These are phyloP conservation scores for Coprinopsis cinerea DNA, from an alignment of 768 basidiomycete species.

Conservation along the genomic window DNA sequence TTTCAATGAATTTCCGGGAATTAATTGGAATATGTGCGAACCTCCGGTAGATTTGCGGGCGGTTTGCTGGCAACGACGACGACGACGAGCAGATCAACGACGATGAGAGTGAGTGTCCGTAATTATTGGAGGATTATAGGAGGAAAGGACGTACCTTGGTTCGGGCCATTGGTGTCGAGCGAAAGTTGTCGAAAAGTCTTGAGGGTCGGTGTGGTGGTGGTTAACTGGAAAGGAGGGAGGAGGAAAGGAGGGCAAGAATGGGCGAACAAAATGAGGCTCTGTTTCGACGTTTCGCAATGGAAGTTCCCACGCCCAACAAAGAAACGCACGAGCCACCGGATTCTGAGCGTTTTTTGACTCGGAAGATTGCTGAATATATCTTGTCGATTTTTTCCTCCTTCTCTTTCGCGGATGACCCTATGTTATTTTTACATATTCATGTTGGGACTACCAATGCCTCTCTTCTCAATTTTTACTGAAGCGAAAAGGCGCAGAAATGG, in stretches of 20 bases:
- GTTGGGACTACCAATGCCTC: not conserved
- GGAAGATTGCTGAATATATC: slow-evolving; percentile 40
- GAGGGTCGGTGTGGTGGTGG: slow-evolving; percentile 24
- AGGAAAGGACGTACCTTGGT: slow-evolving; percentile 58
- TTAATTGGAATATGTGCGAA: slow-evolving; percentile 29
- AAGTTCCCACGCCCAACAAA: slow-evolving; percentile 43
- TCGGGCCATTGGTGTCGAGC: slow-evolving; percentile 62
- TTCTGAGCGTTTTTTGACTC: slow-evolving; percentile 43
- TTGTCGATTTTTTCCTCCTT: slow-evolving; percentile 22
- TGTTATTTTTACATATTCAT: not conserved
- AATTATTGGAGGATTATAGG: slow-evolving; percentile 14
- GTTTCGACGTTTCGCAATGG: slow-evolving; percentile 31
- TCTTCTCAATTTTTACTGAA: not conserved
- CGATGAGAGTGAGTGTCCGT: slow-evolving; percentile 11
- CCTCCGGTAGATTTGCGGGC: slow-evolving; percentile 99
- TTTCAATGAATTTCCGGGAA: slow-evolving; percentile 20
- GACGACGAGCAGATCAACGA: slow-evolving; percentile 9
- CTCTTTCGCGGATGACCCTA: slow-evolving; percentile 10
- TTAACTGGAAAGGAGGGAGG: slow-evolving; percentile 29
- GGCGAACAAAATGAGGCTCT: slow-evolving; percentile 28
- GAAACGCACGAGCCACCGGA: slow-evolving; percentile 43
- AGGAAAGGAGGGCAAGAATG: slow-evolving; percentile 32
- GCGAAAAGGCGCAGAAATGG: not conserved
- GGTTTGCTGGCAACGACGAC: slow-evolving; percentile 71
- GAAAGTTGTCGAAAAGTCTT: slow-evolving; percentile 18